Evolutionary conservation across 78 protist species (phyloP).

Genomic region (Neovahlkampfia damariscottae): DNA sequence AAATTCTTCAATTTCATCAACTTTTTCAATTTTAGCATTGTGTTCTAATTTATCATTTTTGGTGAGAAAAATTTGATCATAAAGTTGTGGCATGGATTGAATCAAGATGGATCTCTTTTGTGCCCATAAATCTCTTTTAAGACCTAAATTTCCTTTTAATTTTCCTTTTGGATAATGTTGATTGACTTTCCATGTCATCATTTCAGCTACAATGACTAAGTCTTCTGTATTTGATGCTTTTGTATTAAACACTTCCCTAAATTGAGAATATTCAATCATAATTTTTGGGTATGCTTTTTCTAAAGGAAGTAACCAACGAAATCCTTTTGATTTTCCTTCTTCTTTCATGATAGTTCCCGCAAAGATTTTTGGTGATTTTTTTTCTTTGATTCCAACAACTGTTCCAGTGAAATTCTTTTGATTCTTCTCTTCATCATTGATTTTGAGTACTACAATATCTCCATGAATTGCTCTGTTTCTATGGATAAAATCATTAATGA

Average conservation of each 20-base stretch:
- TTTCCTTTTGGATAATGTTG: background rate
- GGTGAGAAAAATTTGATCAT: too few species aligned
- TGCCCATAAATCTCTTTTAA: background rate
- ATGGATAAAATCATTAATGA: background rate
- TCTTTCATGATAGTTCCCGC: background rate
- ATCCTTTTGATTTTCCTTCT: background rate
- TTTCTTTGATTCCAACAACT: background rate
- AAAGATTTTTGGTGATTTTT: background rate
- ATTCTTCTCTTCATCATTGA: background rate
- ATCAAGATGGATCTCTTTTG: background rate
- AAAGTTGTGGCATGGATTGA: background rate
- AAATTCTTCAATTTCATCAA: background rate
- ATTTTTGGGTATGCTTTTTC: background rate
- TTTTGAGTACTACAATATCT: background rate
- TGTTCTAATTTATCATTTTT: background rate
- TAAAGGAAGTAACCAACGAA: background rate
- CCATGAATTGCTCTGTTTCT: constrained; percentile 4
- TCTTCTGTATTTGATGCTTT: background rate
- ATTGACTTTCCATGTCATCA: background rate
- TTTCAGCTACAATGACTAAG: background rate
- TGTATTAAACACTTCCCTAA: background rate
- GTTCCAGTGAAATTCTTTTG: too few species aligned
- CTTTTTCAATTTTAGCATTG: background rate
- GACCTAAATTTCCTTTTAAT: background rate
- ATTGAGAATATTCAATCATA: background rate